Evolutionary conservation across 768 basidiomycete species (phyloP).

Genomic region (Tricholoma flavovirens): DNA sequence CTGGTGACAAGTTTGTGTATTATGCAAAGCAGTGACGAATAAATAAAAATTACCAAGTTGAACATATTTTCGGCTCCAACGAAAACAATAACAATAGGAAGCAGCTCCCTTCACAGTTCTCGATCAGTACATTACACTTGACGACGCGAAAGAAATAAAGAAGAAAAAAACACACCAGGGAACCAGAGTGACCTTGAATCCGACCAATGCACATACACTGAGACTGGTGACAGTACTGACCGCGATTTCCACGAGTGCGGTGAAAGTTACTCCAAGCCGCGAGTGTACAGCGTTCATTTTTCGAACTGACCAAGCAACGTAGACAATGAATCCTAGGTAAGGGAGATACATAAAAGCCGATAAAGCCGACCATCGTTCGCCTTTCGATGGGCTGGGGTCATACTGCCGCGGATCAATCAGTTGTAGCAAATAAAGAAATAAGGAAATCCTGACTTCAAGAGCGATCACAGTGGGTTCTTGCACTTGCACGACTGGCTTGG

Average conservation of each 20-base stretch:
- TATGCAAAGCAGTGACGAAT: constrained; percentile 11
- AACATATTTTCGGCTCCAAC: constrained; percentile 99
- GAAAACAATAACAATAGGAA: constrained; percentile 92
- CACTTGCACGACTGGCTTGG: constrained; percentile 22
- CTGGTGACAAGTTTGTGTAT: constrained; percentile 32
- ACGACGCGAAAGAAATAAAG: neutral
- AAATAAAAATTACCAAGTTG: constrained; percentile 57
- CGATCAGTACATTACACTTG: neutral
- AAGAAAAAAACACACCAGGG: constrained; percentile 78
- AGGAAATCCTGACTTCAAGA: constrained; percentile 32
- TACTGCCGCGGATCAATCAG: constrained; percentile 35
- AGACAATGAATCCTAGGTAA: constrained; percentile 69
- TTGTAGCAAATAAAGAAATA: constrained; percentile 4
- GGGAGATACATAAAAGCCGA: constrained; percentile 70
- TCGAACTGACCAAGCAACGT: constrained; percentile 71
- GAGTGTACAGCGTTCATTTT: constrained; percentile 85
- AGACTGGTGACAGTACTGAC: constrained; percentile 93
- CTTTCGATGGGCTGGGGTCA: constrained; percentile 41
- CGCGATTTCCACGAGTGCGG: constrained; percentile 85
- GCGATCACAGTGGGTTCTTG: constrained; percentile 40
- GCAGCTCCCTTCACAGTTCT: constrained; percentile 55
- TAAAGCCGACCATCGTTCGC: constrained; percentile 49
- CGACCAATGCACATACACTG: constrained; percentile 86
- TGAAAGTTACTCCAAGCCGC: constrained; percentile 85
- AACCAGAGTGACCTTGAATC: constrained; percentile 85